A percentile compares a stretch with the other conserved stretches of the same genome.
Evolutionary conservation across 139 green algal genomes (phyloP).

Genomic region (Pleodorina starrii): DNA sequence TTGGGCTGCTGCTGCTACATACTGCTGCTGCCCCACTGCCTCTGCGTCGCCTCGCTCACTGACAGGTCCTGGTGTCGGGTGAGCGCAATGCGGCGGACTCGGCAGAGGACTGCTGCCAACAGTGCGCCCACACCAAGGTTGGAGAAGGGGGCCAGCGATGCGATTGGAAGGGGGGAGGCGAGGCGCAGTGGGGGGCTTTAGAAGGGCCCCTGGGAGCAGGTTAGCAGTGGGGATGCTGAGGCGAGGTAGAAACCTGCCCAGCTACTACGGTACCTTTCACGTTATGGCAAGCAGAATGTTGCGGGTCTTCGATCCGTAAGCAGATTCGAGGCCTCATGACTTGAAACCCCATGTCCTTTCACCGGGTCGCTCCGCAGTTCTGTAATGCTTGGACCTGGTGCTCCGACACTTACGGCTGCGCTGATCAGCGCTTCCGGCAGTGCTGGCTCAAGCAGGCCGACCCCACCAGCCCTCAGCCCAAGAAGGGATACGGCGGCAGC

Average conservation of each 20-base stretch:
- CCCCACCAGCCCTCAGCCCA: slow-evolving; percentile 17
- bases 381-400: slow-evolving; percentile 46
- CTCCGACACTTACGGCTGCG: background rate
- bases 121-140: background rate
- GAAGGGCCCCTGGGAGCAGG: background rate
- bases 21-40: background rate
- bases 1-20: no score
- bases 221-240: background rate
- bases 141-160: background rate
- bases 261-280: background rate
- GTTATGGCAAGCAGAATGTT: background rate
- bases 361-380: background rate
- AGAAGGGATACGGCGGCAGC: slow-evolving; percentile 2
- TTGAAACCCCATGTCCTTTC: background rate
- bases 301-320: background rate
- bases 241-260: background rate
- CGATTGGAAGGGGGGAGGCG: background rate
- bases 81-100: background rate
- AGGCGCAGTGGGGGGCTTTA: background rate
- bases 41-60: background rate
- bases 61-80: background rate
- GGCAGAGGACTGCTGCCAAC: slow-evolving; percentile 19
- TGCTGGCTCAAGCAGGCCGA: slow-evolving; percentile 48
- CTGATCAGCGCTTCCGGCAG: slow-evolving; percentile 29
- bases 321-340: background rate